Evolutionary conservation across 306 rosid genomes (phyloP).

Genomic region (Cucumis cinereus): DNA sequence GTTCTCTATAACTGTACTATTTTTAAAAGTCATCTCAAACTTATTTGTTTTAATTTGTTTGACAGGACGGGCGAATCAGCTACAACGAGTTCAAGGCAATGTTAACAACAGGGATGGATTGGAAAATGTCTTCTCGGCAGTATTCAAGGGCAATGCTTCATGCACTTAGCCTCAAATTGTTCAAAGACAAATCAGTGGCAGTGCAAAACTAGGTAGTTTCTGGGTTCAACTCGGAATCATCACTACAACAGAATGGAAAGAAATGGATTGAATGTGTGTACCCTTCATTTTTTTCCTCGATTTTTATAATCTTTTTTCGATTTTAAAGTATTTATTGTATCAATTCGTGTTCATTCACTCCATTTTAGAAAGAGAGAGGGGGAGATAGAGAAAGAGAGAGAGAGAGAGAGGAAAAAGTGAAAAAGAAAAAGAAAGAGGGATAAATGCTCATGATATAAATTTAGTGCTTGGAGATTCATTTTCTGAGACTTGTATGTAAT

Average conservation of each 20-base stretch:
- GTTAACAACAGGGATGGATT: constrained; percentile 80
- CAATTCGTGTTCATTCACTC: not conserved
- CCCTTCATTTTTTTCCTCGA: not conserved
- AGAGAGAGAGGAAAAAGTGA: too few species aligned
- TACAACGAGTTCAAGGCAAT: constrained; percentile 74
- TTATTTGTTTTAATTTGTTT: not conserved
- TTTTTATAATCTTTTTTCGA: not conserved
- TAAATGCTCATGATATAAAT: not conserved
- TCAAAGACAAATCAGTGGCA: constrained; percentile 40
- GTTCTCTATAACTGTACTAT: not conserved
- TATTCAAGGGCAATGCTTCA: constrained; percentile 73
- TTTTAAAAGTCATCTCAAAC: not conserved
- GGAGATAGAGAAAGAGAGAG: too few species aligned
- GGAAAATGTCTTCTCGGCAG: constrained; percentile 94
- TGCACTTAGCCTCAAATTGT: constrained; percentile 65
- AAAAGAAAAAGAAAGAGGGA: not conserved
- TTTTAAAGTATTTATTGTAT: not conserved
- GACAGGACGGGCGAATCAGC: constrained; percentile 77
- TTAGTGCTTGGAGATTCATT: not conserved
- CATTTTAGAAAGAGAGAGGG: not conserved
- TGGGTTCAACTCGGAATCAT: not conserved
- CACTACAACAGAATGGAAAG: not conserved
- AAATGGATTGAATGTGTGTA: not conserved
- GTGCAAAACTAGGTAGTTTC: not conserved
- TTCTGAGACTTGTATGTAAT: not conserved